Conservation (phyloP, 2,329 filamentous ascomycete genomes). For the Microdochium bolleyi region DNA sequence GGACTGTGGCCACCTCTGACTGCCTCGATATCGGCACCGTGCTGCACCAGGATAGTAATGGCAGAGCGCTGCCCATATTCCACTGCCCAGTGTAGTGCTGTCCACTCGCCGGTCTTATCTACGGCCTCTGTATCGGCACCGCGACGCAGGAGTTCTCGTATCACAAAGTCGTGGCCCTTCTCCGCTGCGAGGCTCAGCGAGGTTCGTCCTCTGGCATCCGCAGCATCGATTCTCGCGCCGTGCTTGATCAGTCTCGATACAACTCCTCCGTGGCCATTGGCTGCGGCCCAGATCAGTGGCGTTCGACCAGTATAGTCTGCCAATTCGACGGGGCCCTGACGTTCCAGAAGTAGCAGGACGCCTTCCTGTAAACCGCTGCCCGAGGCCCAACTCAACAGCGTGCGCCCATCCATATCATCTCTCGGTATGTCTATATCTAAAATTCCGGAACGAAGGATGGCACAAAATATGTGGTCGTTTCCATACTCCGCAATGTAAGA, state of each 20-base stretch:
- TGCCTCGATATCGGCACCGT: not conserved
- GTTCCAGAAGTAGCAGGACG: not conserved
- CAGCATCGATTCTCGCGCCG: too few relatives aligned
- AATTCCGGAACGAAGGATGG: not conserved
- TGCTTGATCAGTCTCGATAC: too few relatives aligned
- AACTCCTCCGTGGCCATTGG: too few relatives aligned
- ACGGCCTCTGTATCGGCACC: too few relatives aligned
- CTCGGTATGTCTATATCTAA: not conserved
- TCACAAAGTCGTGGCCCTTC: too few relatives aligned
- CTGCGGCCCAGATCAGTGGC: too few relatives aligned
- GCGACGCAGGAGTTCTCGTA: too few relatives aligned
- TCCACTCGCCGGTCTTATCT: too few relatives aligned
- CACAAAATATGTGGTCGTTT: not conserved
- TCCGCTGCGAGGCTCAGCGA: too few relatives aligned
- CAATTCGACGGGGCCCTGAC: not conserved
- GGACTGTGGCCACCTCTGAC: not conserved
- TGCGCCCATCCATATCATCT: not conserved
- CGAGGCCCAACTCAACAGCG: not conserved
- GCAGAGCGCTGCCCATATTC: not conserved
- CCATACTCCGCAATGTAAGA: not conserved
- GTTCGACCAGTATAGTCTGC: not conserved
- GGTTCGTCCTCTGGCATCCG: too few relatives aligned
- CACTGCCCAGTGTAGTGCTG: not conserved
- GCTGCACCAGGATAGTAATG: not conserved
- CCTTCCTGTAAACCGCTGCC: not conserved